A percentile compares a stretch with the other conserved stretches of the same genome.
These are phyloP conservation scores for Ogataea ramenticola DNA, from an alignment of 805 yeast species.

Conservation along the genomic window DNA sequence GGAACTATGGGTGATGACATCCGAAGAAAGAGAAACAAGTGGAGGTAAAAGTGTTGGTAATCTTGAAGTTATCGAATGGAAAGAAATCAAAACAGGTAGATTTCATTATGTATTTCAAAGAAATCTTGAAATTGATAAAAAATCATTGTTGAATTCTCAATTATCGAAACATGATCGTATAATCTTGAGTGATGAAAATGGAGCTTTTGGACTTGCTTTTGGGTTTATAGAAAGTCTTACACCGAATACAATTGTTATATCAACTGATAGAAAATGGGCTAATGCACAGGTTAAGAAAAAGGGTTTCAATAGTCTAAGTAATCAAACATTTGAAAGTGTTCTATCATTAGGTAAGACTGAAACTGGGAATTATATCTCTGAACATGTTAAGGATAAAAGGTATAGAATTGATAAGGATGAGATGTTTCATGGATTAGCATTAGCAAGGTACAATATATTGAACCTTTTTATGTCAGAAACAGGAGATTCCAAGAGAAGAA, in stretches of 20 bases:
- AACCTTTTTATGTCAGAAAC: conserved; percentile 49
- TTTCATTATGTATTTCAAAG: conserved; percentile 47
- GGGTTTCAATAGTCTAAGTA: conserved; percentile 34
- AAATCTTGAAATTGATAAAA: conserved; percentile 8
- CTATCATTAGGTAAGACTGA: conserved; percentile 21
- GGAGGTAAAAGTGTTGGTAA: conserved; percentile 55
- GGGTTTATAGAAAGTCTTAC: conserved; percentile 48
- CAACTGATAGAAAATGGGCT: conserved; percentile 45
- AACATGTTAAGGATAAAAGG: conserved; percentile 6
- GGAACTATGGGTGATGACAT: conserved; percentile 63
- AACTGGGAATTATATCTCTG: conserved; percentile 5
- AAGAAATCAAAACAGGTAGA: conserved; percentile 13
- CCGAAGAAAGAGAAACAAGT: conserved; percentile 49
- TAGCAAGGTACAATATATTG: conserved; percentile 70
- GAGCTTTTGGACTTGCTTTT: conserved; percentile 65
- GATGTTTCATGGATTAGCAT: conserved; percentile 62
- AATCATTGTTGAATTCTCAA: conserved; percentile 34
- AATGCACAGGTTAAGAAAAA: conserved; percentile 30
- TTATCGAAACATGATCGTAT: conserved; percentile 54
- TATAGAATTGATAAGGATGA: conserved; percentile 81
- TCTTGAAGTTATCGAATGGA: conserved; percentile 32
- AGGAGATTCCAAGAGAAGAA: conserved; percentile 39
- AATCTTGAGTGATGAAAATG: conserved; percentile 70
- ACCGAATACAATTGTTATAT: conserved; percentile 36
- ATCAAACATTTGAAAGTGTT: conserved; percentile 48